Conservation (phyloP, 345 rosid species). For the Eucalyptus curtisii region DNA sequence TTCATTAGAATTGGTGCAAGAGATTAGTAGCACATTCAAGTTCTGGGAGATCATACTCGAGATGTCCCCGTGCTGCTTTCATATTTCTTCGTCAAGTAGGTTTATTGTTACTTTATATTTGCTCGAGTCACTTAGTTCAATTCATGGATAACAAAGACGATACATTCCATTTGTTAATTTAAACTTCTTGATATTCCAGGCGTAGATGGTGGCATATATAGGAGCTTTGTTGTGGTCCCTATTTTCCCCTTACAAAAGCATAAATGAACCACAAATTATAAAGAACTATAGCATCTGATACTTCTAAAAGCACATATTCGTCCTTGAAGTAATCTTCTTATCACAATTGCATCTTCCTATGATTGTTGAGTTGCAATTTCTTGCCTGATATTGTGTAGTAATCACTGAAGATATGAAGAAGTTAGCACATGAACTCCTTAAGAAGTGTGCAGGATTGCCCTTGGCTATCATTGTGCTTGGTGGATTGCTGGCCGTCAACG, state of each 20-base stretch:
- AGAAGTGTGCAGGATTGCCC: constrained; percentile 19
- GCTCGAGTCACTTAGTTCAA: not conserved
- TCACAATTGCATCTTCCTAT: not conserved
- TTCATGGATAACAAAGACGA: not conserved
- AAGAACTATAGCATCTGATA: not conserved
- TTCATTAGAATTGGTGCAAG: too few relatives aligned
- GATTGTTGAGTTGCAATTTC: not conserved
- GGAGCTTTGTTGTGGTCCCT: not conserved
- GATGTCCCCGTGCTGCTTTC: not conserved
- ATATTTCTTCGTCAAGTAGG: not conserved
- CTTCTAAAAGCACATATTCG: not conserved
- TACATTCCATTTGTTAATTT: not conserved
- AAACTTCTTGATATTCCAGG: not conserved
- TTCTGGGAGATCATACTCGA: not conserved
- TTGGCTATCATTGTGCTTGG: constrained; percentile 24
- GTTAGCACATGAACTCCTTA: constrained; percentile 13
- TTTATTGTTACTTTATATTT: not conserved
- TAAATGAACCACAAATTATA: not conserved
- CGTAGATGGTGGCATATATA: not conserved
- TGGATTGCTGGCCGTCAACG: constrained; percentile 5
- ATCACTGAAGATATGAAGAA: not conserved
- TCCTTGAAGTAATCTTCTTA: not conserved
- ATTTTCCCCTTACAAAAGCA: not conserved
- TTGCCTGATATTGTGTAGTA: not conserved
- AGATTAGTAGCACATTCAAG: too few relatives aligned